A percentile compares a stretch with the other conserved stretches of the same genome.
These are phyloP conservation scores for Ciborinia camelliae DNA, from an alignment of 2,329 filamentous ascomycete species.

Conservation along the genomic window DNA sequence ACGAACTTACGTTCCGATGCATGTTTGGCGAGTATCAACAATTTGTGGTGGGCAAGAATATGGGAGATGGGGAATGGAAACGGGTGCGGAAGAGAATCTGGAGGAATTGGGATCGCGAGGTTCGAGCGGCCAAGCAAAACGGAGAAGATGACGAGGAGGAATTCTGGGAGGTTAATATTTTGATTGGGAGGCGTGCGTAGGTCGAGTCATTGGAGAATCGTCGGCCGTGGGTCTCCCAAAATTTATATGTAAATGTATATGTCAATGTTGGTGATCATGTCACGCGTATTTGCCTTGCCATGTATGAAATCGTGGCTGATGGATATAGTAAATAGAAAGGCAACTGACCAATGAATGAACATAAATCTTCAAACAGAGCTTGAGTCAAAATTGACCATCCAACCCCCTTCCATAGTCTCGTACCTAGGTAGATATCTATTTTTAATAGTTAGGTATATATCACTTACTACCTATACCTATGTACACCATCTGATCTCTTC, in stretches of 20 bases:
- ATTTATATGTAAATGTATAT: background rate
- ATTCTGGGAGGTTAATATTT: constrained; percentile 14
- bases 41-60: constrained; percentile 12
- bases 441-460: too few relatives aligned
- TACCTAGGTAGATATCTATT: too few relatives aligned
- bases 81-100: constrained; percentile 13
- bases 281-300: background rate
- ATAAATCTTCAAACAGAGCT: too few relatives aligned
- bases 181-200: constrained; percentile 14
- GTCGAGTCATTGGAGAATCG: too few relatives aligned
- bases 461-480: too few relatives aligned
- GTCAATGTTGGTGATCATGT: background rate
- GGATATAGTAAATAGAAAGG: background rate
- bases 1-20: constrained; percentile 10
- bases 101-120: constrained; percentile 14
- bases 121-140: background rate
- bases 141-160: constrained; percentile 8
- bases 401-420: too few relatives aligned
- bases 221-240: background rate
- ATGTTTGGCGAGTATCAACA: constrained; percentile 19
- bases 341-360: too few relatives aligned
- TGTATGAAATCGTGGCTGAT: background rate
- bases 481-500: too few relatives aligned
- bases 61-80: constrained; percentile 16
- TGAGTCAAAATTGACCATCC: too few relatives aligned